Percentiles rank a stretch among this genome's conserved stretches.
Evolutionary conservation across 441 rosid genomes (phyloP).

Genomic region (Euphorbia schlechtendalii): DNA sequence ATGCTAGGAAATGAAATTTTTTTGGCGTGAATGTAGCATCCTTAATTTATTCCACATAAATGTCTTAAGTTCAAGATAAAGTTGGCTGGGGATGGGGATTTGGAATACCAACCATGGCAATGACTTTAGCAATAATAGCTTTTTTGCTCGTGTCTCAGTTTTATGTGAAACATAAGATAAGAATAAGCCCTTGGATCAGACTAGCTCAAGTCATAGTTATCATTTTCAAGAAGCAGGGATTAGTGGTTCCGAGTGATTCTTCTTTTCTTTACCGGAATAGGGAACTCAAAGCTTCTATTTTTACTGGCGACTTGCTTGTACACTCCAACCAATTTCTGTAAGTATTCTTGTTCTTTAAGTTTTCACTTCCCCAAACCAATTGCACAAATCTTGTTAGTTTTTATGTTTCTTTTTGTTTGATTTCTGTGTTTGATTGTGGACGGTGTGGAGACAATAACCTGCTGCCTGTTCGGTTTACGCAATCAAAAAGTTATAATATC

Average conservation of each 20-base stretch:
- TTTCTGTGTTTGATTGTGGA: too few species aligned
- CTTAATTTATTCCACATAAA: constrained; percentile 36
- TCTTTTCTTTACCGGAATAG: constrained; percentile 31
- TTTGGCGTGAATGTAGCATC: constrained; percentile 51
- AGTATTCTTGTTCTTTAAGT: not conserved
- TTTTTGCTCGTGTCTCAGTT: constrained; percentile 37
- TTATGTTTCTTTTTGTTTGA: too few species aligned
- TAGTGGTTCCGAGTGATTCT: constrained; percentile 22
- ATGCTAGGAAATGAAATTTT: constrained; percentile 41
- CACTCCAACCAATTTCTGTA: constrained; percentile 58
- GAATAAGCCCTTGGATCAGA: constrained; percentile 49
- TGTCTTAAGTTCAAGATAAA: constrained; percentile 54
- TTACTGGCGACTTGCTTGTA: constrained; percentile 39
- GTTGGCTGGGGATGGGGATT: constrained; percentile 68
- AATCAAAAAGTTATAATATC: too few species aligned
- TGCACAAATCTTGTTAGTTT: too few species aligned
- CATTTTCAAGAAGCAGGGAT: constrained; percentile 41
- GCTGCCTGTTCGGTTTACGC: too few species aligned
- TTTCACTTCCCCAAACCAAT: too few species aligned
- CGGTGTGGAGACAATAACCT: too few species aligned
- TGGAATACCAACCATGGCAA: constrained; percentile 48
- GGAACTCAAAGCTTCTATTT: constrained; percentile 41
- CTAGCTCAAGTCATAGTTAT: constrained; percentile 47
- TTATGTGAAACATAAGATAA: constrained; percentile 40
- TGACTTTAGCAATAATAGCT: constrained; percentile 34